Conservation (phyloP, 2,329 filamentous ascomycete species). For the Clarireedia sp. region DNA sequence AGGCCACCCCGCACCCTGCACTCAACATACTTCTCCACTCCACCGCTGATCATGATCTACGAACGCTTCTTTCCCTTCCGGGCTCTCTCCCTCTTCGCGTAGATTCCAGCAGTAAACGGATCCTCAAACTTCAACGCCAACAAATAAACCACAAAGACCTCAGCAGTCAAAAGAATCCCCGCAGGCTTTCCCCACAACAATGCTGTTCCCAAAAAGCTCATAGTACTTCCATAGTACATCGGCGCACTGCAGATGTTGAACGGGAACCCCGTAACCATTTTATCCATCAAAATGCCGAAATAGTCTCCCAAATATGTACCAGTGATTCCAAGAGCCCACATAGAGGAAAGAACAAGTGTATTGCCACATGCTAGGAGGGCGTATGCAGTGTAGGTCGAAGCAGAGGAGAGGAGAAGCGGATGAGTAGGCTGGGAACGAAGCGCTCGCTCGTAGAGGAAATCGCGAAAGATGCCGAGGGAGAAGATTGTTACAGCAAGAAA, state of each 20-base stretch:
- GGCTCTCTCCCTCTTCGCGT: conserved; percentile 67
- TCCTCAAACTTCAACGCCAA: conserved; percentile 83
- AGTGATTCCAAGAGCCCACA: conserved; percentile 86
- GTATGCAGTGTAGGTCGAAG: conserved; percentile 56
- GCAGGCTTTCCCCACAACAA: conserved; percentile 82
- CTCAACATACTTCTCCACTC: not conserved
- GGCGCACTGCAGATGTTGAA: conserved; percentile 87
- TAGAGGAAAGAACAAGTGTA: conserved; percentile 76
- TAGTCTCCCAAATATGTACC: conserved; percentile 98
- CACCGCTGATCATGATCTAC: conserved; percentile 8
- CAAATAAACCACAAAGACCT: conserved; percentile 72
- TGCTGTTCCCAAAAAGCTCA: conserved; percentile 85
- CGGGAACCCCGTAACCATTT: conserved; percentile 88
- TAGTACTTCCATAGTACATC: conserved; percentile 93
- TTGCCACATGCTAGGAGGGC: conserved; percentile 70
- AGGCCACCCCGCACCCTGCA: not conserved
- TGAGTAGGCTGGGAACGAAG: conserved; percentile 69
- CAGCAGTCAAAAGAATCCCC: conserved; percentile 65
- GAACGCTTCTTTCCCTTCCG: conserved; percentile 25
- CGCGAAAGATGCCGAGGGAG: conserved; percentile 79
- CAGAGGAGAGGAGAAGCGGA: conserved; percentile 56
- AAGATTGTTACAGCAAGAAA: conserved; percentile 84
- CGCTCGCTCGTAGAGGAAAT: conserved; percentile 79
- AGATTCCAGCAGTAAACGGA: conserved; percentile 89
- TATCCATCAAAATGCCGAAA: conserved; percentile 96